Base-by-base conservation (phyloP, 805 yeast genomes). In the Pichia deserticola region DNA sequence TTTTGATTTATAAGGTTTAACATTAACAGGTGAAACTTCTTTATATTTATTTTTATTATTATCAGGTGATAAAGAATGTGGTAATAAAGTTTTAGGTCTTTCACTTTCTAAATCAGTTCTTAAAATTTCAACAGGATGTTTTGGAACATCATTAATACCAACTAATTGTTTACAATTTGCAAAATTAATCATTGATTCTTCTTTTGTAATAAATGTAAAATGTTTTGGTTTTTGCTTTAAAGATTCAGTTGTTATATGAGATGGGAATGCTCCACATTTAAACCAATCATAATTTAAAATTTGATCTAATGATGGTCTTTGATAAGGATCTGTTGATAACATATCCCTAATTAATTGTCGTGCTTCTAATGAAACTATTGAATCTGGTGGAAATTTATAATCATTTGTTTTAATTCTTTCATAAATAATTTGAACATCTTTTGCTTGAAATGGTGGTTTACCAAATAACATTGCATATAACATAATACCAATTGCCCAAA, bases 401-500 rank as follows among this genome's bases (percentile, higher is more conserved):
- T 89, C 95, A 51, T 84, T 83, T 51, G 77, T 75, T 66, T 89
- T 89, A 65, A 93, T 93, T 69, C 96, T 79, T 62, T 89, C 95
- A 69, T 93, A 93, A 56, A 93, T 93, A 50, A 84, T 80, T 59
- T 89, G 84, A 42, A 93, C 97, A 64, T 90, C 97, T 62, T 89
- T 88, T 36, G 96, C 88, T 70, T 93, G 99, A 72, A 93, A 93
- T 1, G 99, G 99, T 12, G 99, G 99, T 66, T 89, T 89, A 36
- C 98, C 98, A 51, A 86, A 75, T 45, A 93, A 73, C 68, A 93
- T 76, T 8, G 99, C 97, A 63, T 84, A 93, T 74, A 93, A 76
- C 89, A 93, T 93, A 51, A 93, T 87, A 53, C 99, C 99, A 56
- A 89, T 81, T 9, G 99, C 95, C 99, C 99, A 93, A 52, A 89